Base-by-base conservation (phyloP, 106 monocot species). In the Acorus calamus region DNA sequence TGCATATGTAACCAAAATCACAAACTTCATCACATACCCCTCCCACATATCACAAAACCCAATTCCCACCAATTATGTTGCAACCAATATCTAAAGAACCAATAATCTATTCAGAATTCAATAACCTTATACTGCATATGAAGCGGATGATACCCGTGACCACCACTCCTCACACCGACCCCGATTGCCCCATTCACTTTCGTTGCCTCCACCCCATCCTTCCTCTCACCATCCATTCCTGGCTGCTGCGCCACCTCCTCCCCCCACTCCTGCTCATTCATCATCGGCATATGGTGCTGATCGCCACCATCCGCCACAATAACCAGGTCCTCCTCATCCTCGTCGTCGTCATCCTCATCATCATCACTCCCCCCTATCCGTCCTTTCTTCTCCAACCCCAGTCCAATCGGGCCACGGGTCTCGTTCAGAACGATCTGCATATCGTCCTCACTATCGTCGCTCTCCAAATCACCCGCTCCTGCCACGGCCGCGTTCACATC, bases 111-210 rank as follows among this genome's bases (percentile, higher is more conserved):
- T 28, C 28, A 28, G 28, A 28, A 64, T 8, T 12, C 70, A 72
- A 63, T 49, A 56, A 90, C 98, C 98, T 98, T 98, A 76, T 67
- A 98, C 81, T 85, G 85, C 2, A 92, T 85, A 77, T 91, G 91
- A 73, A 92, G 98, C 66, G 71, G 66, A 72, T 96, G 88, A 67
- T 83, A 88, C 14, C 80, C 79, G 51, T 86, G 94, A 63, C 49
- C 65, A 68, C 82, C 87, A 46, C 69, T 53, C 76, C 82, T 72
- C 11, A 65, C 11, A 9, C 44, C 73, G 2, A 67, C 69, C 4
- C 74, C 78, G 52, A 62, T 50, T 3, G 62, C 67, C 7, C 60
- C 67, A 43, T 50, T 71, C 12, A 56, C 85, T 46, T 79, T 86
- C 11, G 63, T 72, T 2, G 52, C 69, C n/a, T 85, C 98, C 8